These are phyloP conservation scores for Ruellia speciosa DNA, from an alignment of 305 asterid genomes.

Conservation along the genomic window DNA sequence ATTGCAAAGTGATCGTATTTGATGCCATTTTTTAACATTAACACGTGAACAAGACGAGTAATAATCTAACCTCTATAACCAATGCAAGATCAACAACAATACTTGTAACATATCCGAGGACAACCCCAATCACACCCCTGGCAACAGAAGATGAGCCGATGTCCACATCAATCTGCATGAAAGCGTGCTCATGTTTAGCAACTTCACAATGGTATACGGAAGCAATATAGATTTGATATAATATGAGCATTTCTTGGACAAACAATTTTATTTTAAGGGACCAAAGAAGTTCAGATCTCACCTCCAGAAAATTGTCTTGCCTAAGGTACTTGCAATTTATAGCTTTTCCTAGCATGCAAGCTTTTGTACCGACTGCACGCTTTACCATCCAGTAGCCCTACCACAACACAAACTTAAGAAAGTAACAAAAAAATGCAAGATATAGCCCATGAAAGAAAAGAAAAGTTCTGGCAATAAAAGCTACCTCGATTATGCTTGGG, in stretches of 20 bases:
- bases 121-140: constrained; percentile 81
- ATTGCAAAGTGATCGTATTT: not conserved
- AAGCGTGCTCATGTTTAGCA: not conserved
- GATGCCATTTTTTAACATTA: too few species aligned
- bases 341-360: constrained; percentile 96
- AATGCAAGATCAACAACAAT: constrained; percentile 94
- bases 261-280: too few species aligned
- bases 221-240: too few species aligned
- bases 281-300: constrained; percentile 22
- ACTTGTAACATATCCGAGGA: constrained; percentile 92
- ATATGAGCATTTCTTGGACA: too few species aligned
- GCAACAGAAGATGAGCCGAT: constrained; percentile 99
- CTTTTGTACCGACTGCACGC: constrained; percentile 98
- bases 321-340: constrained; percentile 85
- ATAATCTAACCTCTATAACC: constrained; percentile 66
- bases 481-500: constrained; percentile 94
- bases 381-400: constrained; percentile 99
- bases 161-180: constrained; percentile 87
- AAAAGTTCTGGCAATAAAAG: constrained; percentile 14
- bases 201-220: too few species aligned
- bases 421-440: not conserved
- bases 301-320: constrained; percentile 97
- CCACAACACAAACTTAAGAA: constrained; percentile 6
- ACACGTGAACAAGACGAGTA: constrained; percentile 10
- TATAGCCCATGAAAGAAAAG: not conserved